Evolutionary conservation across 2,329 filamentous ascomycete species (phyloP).

Genomic region (Fusarium papillatum): DNA sequence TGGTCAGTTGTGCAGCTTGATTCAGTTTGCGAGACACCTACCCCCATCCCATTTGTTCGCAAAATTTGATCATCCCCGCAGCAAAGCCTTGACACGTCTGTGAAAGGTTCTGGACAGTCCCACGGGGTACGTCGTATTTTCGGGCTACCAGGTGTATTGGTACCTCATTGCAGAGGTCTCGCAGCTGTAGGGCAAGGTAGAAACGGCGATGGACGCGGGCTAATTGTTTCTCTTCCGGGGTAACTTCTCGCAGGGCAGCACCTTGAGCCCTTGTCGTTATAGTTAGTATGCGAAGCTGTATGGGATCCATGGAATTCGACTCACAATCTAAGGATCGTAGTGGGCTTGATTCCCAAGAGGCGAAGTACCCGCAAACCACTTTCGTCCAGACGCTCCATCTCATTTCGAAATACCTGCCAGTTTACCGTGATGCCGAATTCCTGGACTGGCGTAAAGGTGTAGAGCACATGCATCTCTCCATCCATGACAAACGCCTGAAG

Average conservation of each 20-base stretch:
- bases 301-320: conserved; percentile 34
- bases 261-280: conserved; percentile 71
- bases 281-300: conserved; percentile 26
- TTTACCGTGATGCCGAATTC: conserved; percentile 69
- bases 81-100: conserved; percentile 85
- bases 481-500: conserved; percentile 84
- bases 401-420: conserved; percentile 80
- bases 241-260: conserved; percentile 73
- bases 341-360: conserved; percentile 78
- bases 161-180: conserved; percentile 83
- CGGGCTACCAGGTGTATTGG: conserved; percentile 77
- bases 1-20: conserved; percentile 25
- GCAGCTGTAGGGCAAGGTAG: conserved; percentile 82
- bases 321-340: conserved; percentile 76
- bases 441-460: conserved; percentile 82
- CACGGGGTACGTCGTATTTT: conserved; percentile 79
- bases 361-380: conserved; percentile 77
- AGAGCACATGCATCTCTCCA: conserved; percentile 84
- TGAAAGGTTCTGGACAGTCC: conserved; percentile 78
- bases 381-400: conserved; percentile 79
- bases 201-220: conserved; percentile 79
- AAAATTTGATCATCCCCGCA: conserved; percentile 85
- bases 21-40: conserved; percentile 45
- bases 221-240: conserved; percentile 69
- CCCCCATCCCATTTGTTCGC: conserved; percentile 82